These are phyloP conservation scores for Populus hybrid DNA, from an alignment of 441 rosid genomes.

Conservation along the genomic window DNA sequence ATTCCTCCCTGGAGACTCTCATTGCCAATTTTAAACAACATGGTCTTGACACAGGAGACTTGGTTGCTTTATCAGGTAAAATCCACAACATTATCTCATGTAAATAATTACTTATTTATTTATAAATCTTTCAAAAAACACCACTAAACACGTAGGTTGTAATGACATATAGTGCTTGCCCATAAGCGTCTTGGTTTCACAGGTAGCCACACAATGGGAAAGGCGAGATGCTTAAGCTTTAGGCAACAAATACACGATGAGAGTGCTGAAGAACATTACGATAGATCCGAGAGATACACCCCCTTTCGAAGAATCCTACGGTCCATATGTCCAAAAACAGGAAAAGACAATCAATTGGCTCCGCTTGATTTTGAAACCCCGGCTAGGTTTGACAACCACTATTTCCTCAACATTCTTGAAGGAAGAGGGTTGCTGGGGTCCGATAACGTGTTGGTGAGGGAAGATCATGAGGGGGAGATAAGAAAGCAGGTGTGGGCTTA, in stretches of 20 bases:
- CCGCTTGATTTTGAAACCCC: constrained; percentile 63
- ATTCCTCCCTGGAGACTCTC: constrained; percentile 60
- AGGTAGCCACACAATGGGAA: constrained; percentile 63
- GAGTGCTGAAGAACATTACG: constrained; percentile 35
- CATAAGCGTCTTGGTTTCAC: not conserved
- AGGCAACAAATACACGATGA: constrained; percentile 51
- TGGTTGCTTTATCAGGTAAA: constrained; percentile 64
- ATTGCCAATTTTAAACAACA: constrained; percentile 58
- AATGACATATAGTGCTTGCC: too few species aligned
- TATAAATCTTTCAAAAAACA: too few species aligned
- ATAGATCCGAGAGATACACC: constrained; percentile 49
- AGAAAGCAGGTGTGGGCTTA: constrained; percentile 49
- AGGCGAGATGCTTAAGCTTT: constrained; percentile 74
- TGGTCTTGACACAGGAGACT: constrained; percentile 53
- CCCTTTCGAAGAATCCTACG: constrained; percentile 46
- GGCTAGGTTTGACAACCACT: constrained; percentile 66
- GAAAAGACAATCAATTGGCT: constrained; percentile 41
- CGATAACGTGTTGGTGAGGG: constrained; percentile 50
- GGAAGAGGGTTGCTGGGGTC: constrained; percentile 67
- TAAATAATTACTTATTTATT: too few species aligned
- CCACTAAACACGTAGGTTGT: too few species aligned
- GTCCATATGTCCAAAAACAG: constrained; percentile 58
- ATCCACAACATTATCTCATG: not conserved
- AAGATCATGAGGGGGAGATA: constrained; percentile 55
- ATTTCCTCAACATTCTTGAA: constrained; percentile 51